A percentile compares a stretch with the other conserved stretches of the same genome.
phyloP scores from a whole-genome alignment of 2,329 filamentous ascomycete genomes.

The Alternaria arbusti region DNA sequence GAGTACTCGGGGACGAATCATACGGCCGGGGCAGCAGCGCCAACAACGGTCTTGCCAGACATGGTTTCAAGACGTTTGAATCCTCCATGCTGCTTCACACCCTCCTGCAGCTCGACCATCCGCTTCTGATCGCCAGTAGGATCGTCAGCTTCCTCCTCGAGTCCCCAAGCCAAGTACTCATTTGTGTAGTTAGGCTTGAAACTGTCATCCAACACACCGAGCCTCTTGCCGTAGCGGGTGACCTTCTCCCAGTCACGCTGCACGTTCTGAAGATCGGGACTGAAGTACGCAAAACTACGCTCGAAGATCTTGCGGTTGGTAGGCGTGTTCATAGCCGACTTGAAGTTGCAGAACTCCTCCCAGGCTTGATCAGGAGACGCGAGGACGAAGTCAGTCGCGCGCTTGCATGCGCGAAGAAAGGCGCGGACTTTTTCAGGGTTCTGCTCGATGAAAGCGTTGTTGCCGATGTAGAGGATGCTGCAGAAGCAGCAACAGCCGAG shows the following conservation, averaged over 20 bases:
- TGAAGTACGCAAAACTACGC: conserved; percentile 79
- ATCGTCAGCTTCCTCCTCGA: conserved; percentile 70
- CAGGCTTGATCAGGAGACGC: conserved; percentile 68
- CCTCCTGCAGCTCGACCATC: conserved; percentile 72
- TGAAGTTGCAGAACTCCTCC: conserved; percentile 73
- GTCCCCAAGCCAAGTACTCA: conserved; percentile 68
- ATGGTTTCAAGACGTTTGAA: conserved; percentile 59
- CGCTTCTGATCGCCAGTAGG: conserved; percentile 76
- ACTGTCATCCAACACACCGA: conserved; percentile 67
- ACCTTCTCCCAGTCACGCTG: conserved; percentile 78
- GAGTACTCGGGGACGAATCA: not conserved
- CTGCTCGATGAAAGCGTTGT: conserved; percentile 71
- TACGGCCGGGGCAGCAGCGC: conserved; percentile 18
- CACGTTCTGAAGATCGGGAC: conserved; percentile 76
- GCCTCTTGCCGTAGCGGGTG: conserved; percentile 75
- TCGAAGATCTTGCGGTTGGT: conserved; percentile 82
- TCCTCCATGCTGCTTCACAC: conserved; percentile 69
- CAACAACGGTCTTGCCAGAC: conserved; percentile 20
- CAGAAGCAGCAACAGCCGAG: conserved; percentile 86
- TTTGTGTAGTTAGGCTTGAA: conserved; percentile 81
- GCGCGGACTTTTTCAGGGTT: conserved; percentile 70
- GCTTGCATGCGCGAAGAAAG: conserved; percentile 77
- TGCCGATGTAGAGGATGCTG: conserved; percentile 80
- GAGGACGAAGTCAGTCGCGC: conserved; percentile 75
- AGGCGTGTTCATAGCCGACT: conserved; percentile 70